These are phyloP conservation scores for Suillus spraguei DNA, from an alignment of 768 basidiomycete species.

Conservation along the genomic window DNA sequence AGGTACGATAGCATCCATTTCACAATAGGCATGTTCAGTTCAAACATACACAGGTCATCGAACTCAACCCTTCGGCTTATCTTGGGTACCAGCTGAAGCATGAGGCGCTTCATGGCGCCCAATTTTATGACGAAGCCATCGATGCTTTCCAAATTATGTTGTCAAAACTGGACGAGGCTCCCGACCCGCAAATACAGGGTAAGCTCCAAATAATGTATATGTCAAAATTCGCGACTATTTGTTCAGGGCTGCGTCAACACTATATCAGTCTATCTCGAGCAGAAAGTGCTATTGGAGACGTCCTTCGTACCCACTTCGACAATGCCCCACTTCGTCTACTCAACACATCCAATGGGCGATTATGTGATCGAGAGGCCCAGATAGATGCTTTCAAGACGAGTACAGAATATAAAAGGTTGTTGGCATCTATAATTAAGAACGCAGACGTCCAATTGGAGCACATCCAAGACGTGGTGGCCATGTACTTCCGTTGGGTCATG, in stretches of 20 bases:
- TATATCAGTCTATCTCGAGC: neutral
- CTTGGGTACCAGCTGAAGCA: neutral
- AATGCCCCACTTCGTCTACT: neutral
- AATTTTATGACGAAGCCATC: neutral
- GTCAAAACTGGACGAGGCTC: neutral
- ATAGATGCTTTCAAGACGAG: neutral
- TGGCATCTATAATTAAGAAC: neutral
- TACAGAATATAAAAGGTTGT: neutral
- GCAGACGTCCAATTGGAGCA: neutral
- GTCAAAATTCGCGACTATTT: neutral
- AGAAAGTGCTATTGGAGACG: neutral
- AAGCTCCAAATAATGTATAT: neutral
- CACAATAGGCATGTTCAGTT: neutral
- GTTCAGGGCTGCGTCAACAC: neutral
- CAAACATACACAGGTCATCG: neutral
- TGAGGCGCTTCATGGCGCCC: neutral
- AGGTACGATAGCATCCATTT: neutral
- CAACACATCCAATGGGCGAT: neutral
- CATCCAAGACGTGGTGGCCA: constrained; percentile 15
- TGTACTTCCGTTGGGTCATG: constrained; percentile 29
- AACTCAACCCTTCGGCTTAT: neutral
- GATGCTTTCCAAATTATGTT: neutral
- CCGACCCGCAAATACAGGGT: neutral
- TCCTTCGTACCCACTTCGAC: neutral
- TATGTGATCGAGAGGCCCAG: neutral